Base-by-base conservation (phyloP, 225 moss, liverwort and hornwort genomes). In the Polytrichum commune region DNA sequence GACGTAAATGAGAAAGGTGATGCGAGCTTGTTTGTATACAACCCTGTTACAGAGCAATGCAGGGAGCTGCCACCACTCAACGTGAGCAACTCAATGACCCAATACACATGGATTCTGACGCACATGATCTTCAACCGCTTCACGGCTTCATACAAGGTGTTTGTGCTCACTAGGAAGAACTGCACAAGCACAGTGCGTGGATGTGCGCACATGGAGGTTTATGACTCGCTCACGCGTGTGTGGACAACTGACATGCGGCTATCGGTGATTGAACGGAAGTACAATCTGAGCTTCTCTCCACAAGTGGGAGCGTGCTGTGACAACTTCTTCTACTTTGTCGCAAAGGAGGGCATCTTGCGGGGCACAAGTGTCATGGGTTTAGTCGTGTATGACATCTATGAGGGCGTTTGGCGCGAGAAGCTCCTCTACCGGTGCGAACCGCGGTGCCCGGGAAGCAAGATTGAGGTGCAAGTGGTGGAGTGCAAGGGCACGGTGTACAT, bases 251-350 rank as follows among this genome's bases (percentile, higher is more conserved):
- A 86, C 54, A 80, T 77, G 30, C 55, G 69, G 16, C 9, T 83
- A 0, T 73, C 83, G 2, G 68, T 80, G 0, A 75, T 86, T 56
- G 80, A 86, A 29, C 64, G 83, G 1, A 86, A 83, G 69, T 86
- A 86, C 62, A 78, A 76, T 7, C 73, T 86, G 0, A 83, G 76
- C 35, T 86, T 78, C 60, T 16, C 77, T 0, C 83, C 83, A 0
- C 83, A 86, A 29, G 71, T 86, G 5, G 86, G 78, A 5, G 86
- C 86, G 5, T 80, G 80, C 0, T 86, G 86, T 10, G 83, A 86
- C 64, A 86, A 86, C 60, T 83, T 86, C 55, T 86, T 86, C 24
- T 86, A 86, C 72, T 86, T 86, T 26, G 83, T 86, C 5, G 83
- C 86, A 1, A 80, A 76, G 4, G 83, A 86, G 18, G 86, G 86